These are phyloP conservation scores for Trichoderma semiorbis DNA, from an alignment of 2,329 filamentous ascomycete species.

Conservation along the genomic window DNA sequence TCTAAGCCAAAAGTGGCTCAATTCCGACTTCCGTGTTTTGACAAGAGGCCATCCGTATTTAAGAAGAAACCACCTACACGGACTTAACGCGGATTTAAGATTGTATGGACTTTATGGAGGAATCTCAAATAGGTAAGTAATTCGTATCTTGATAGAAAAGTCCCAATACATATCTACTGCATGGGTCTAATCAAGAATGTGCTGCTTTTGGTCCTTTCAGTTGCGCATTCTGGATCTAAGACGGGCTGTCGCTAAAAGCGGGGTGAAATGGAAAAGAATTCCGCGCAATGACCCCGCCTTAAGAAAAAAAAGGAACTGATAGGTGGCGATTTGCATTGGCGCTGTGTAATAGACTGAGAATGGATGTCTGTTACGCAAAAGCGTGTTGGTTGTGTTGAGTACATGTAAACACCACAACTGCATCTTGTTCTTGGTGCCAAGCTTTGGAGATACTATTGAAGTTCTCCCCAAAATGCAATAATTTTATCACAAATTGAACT, in stretches of 20 bases:
- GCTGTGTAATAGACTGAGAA: background rate
- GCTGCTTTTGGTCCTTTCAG: background rate
- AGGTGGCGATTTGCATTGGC: background rate
- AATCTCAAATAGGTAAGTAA: background rate
- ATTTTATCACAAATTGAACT: background rate
- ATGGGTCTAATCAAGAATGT: background rate
- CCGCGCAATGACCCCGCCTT: background rate
- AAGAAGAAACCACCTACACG: background rate
- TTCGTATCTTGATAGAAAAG: background rate
- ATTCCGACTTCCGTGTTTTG: background rate
- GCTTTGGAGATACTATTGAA: background rate
- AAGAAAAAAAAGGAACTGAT: background rate
- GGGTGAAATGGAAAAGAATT: background rate
- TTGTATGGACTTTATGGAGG: background rate
- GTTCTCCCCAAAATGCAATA: background rate
- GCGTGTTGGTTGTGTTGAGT: background rate
- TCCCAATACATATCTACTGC: background rate
- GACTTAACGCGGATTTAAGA: constrained; percentile 3
- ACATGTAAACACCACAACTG: background rate
- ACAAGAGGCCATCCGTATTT: background rate
- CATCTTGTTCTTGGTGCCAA: background rate
- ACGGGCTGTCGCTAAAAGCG: background rate
- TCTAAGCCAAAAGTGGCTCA: background rate
- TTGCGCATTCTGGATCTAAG: background rate
- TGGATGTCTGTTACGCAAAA: background rate